Conservation (phyloP, 1,284 basidiomycete genomes). For the Ustanciosporium gigantosporum region DNA sequence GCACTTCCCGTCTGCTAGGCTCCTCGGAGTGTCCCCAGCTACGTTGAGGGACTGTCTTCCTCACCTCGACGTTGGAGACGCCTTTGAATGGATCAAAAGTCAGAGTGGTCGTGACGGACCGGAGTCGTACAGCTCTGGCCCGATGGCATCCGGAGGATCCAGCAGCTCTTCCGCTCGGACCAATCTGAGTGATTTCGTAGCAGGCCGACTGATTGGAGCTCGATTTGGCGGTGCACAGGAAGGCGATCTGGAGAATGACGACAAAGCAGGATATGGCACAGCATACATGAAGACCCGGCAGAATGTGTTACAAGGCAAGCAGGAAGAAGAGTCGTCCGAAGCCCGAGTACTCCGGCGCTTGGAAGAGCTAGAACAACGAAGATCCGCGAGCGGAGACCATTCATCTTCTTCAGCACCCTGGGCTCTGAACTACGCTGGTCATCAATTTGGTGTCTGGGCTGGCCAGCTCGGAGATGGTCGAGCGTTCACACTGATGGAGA, state of each 20-base stretch:
- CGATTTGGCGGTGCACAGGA: slow-evolving; percentile 2
- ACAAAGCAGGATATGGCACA: slow-evolving; percentile 31
- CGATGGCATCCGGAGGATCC: slow-evolving; percentile 27
- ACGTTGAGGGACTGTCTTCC: slow-evolving; percentile 78
- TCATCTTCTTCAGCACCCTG: slow-evolving; percentile 47
- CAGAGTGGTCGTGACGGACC: slow-evolving; percentile 60
- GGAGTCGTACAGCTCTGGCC: slow-evolving; percentile 51
- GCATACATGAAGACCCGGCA: slow-evolving; percentile 33
- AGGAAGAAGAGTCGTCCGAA: slow-evolving; percentile 12
- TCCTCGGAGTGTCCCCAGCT: slow-evolving; percentile 71
- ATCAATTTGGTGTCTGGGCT: slow-evolving; percentile 88
- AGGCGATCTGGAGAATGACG: slow-evolving; percentile 14
- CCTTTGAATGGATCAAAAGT: slow-evolving; percentile 69
- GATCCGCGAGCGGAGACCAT: slow-evolving; percentile 1
- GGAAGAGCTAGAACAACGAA: slow-evolving; percentile 27
- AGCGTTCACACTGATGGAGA: slow-evolving; percentile 79
- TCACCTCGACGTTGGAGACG: slow-evolving; percentile 82
- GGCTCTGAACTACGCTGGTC: slow-evolving; percentile 57
- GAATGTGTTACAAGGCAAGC: slow-evolving; percentile 24
- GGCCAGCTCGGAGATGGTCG: slow-evolving; percentile 96
- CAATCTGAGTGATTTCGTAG: slow-evolving; percentile 39
- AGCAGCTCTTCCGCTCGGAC: slow-evolving; percentile 21
- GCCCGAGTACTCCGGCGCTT: slow-evolving; percentile 17
- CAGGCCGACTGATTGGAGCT: slow-evolving; percentile 39
- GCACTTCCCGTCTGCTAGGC: slow-evolving; percentile 49